Base-by-base conservation (phyloP, 352 stramenopile genomes). In the Phytophthora pluvialis region DNA sequence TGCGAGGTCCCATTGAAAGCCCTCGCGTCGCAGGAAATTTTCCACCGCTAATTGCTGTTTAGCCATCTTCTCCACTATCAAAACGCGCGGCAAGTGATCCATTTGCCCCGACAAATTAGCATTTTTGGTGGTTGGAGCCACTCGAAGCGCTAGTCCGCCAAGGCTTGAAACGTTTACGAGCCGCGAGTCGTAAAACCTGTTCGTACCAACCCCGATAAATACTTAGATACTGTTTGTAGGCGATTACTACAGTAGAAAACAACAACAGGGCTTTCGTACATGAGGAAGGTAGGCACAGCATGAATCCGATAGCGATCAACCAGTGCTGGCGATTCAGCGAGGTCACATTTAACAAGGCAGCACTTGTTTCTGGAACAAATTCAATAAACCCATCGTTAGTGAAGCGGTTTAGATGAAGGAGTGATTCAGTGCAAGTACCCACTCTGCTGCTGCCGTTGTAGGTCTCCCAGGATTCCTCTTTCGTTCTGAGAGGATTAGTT, bases 261-360 rank as follows among this genome's bases (percentile, higher is more conserved):
- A 21, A 35, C 21, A 21, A 47, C 10, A 35, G 16, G 15, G 10
- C 11, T 25, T 48, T 36, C 69, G 15, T 75, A 95, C 77, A 92
- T 74, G 40, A 96, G 77, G 42, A 90, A 94, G 2, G 86, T 91
- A 26, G 88, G 88, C 2, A 83, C 55, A 1, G 88, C 84, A 58
- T 81, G 80, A 67, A 96, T 83, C 13, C 78, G 73, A 49, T 81
- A 96, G 15, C 82, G 79, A 45, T 93, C 67, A 5, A 78, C 70
- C 8, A 94, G 60, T 36, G 72, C 39, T 29, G 76, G 59, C 5
- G 72, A 91, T 52, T 92, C 82, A 15, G 81, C 67, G 28, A 96
- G 75, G 43, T 94, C 81, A 49, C 88, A 90, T 63, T 92, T 91
- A 57, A 91, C 72, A 4, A 96, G 51, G 11, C 56, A 35, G 25